Evolutionary conservation across 352 stramenopile genomes (phyloP), one percentile per base, ranked within the genome.

Genomic region (Phytophthora sp.): DNA sequence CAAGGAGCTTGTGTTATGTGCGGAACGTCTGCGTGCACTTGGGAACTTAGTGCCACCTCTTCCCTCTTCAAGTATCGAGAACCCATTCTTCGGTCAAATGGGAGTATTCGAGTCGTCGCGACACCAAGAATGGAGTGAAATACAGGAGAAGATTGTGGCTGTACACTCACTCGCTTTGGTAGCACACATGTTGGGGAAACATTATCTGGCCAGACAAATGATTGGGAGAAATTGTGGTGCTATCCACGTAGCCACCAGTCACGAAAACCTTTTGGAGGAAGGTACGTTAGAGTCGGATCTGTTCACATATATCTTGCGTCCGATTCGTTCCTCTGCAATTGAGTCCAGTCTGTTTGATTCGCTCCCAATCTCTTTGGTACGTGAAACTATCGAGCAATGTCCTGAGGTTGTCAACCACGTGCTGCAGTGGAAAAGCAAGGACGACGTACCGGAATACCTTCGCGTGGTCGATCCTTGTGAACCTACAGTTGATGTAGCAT

Each of bases 281-380:
- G 50, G 63, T 8, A 90, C 79, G n/a, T 63, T 93, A 13, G 58
- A 73, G 33, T 80, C 82, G 3, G 84, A 93, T 56, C 49, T 91
- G 53, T 90, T 93, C 73, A 93, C 89, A 64, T 93, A 84, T 50
- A 87, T 93, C 26, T 57, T 93, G 20, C 84, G 84, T 4, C 84
- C 84, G 1, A 89, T 93, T 45, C 80, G 84, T 31, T 93, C 84
- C 11, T 89, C 84, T 21, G 84, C 84, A 1, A 93, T 93, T 33
- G 84, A 93, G 61, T 93, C 84, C 0, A 90, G 84, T 62, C 55
- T 93, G 1, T 79, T 89, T 23, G 84, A 93, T 50, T 77, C 76
- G n/a, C 58, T 93, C 1, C 85, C 85, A 4, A 91, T 91, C 27
- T 89, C 85, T 13, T 62, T 93, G 0, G 85, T 91, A 9, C 74